These are phyloP conservation scores for Diutina pseudorugosa DNA, from an alignment of 1,139 yeast genomes.

Conservation along the genomic window DNA sequence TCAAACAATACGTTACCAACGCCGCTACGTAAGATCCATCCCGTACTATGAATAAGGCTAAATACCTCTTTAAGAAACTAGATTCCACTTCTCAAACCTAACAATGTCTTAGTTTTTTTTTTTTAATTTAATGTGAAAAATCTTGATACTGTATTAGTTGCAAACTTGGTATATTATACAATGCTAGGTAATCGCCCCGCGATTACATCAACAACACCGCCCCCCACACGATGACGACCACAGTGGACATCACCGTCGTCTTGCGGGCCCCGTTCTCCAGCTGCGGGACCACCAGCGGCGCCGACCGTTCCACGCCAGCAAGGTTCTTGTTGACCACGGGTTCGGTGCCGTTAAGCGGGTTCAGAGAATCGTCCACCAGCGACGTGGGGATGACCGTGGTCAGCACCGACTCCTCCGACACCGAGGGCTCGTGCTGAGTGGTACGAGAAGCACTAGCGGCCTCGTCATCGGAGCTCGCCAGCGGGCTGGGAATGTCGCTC, in stretches of 20 bases:
- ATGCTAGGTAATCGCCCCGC: conserved; percentile 4
- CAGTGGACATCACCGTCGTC: background rate
- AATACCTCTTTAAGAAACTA: too few relatives aligned
- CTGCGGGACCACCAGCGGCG: background rate
- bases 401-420: background rate
- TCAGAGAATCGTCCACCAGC: background rate
- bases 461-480: background rate
- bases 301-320: background rate
- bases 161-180: background rate
- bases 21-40: too few relatives aligned
- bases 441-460: background rate
- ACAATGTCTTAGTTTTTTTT: too few relatives aligned
- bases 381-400: background rate
- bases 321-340: background rate
- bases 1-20: too few relatives aligned
- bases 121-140: too few relatives aligned
- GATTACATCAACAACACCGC: conserved; percentile 1
- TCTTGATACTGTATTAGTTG: background rate
- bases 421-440: background rate
- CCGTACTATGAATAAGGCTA: too few relatives aligned
- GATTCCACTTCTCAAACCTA: too few relatives aligned
- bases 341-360: background rate
- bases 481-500: background rate
- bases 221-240: background rate
- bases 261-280: background rate